Evolutionary conservation across 164 flowering plant species (phyloP), one percentile per base, ranked within the genome.

Genomic region (Vitis riparia): DNA sequence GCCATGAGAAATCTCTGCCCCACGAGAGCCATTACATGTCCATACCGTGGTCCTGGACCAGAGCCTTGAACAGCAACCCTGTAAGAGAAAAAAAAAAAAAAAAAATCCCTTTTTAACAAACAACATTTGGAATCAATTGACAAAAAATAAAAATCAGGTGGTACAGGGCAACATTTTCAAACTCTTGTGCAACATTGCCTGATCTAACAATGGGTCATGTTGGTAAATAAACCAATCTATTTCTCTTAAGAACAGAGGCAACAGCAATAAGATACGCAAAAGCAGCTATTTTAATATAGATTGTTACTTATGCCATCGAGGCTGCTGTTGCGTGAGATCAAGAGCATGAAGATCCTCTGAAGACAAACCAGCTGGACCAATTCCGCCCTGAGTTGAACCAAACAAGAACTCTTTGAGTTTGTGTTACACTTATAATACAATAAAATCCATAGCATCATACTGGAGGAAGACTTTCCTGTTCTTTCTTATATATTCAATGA

Each of bases 291-390:
- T 32, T 37, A 37, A 37, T 7, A 37, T 37, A 37, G 12, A 51
- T 37, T 44, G 72, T 53, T 66, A 95, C 99, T 97, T 89, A 76
- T 96, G 99, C 99, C 99, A 96, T 68, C 99, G 83, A 23, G 99
- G 99, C 32, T 94, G 83, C 78, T 89, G 99, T 51, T 93, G 97
- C 55, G 98, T 91, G 49, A 96, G 94, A 77, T 96, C 99, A 57
- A 96, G 97, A 77, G 93, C 98, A 84, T 96, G 99, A 74, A 96
- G 97, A 77, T 93, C 98, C 87, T 96, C 99, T 23, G 99, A 93
- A 70, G 98, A 93, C 80, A 96, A 85, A 68, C 99, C 99, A 80
- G 97, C 95, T 59, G 98, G 99, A 78, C 99, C 98, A 77, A 96
- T 96, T 67, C 99, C 99, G 80, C 99, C 99, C 99, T 96, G 72